These are phyloP conservation scores for Picea abies DNA, from an alignment of 83 land plant species.

Conservation along the genomic window DNA sequence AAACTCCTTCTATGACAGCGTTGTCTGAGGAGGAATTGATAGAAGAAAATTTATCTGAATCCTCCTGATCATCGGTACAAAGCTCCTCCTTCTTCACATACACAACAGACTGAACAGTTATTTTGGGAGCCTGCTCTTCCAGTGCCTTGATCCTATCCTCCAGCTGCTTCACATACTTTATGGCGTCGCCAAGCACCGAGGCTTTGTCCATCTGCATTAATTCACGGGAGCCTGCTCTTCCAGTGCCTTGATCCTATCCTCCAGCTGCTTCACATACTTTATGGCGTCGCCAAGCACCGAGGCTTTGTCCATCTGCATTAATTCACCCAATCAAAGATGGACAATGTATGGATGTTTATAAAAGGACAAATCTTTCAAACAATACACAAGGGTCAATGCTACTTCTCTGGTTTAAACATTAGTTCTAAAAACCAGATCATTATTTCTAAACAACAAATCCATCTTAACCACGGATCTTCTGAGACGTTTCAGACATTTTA, in stretches of 20 bases:
- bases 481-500: not conserved
- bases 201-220: conserved; percentile 65
- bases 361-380: conserved; percentile 60
- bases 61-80: not conserved
- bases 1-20: not conserved
- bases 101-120: not conserved
- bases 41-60: not conserved
- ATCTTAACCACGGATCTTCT: not conserved
- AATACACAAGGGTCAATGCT: conserved; percentile 51
- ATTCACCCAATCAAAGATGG: not conserved
- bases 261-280: too few relatives aligned
- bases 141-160: conserved; percentile 21
- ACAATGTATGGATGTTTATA: not conserved
- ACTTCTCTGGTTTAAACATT: conserved; percentile 73
- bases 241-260: conserved; percentile 21
- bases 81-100: conserved; percentile 2
- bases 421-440: conserved; percentile 6
- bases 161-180: too few relatives aligned
- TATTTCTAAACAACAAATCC: not conserved
- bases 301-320: conserved; percentile 65
- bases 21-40: conserved; percentile 2
- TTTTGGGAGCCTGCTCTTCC: conserved; percentile 35
- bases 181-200: too few relatives aligned
- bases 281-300: too few relatives aligned
- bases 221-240: conserved; percentile 33